Evolutionary conservation across 2,329 filamentous ascomycete species (phyloP), one percentile per base, ranked within the genome.

Genomic region (Lithohypha guttulata): DNA sequence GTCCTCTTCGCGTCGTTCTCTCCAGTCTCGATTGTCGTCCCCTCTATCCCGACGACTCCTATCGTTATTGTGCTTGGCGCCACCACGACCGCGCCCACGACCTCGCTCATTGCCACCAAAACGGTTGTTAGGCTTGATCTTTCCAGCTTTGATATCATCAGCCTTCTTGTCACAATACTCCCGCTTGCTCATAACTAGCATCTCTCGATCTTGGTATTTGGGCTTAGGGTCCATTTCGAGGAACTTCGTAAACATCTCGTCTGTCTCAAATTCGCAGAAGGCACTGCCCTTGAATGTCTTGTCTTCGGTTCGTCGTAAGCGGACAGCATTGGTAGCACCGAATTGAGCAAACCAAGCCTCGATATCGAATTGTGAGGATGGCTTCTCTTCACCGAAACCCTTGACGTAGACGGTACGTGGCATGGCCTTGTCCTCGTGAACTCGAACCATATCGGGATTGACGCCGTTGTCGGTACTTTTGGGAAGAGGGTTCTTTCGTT

Each of bases 201-300:
- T 70, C 22, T 84, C 78, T 50, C 83, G 70, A 36, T 73, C 86
- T 60, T 93, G 79, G 77, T 79, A 98, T 59, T 79, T 75, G 43
- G 91, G 91, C 60, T 81, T 79, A 14, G 84, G 79, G 39, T 93
- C 81, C 27, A 85, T 66, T 10, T 68, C 76, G 45, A 95, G 66
- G 64, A 98, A 98, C 43, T 77, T 77, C 59, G 86, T 72, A 53
- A 84, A 79, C 15, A 76, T 72, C 51, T 93, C 84, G 55, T 86
- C 80, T 34, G 75, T 75, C 46, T 75, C 71, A 60, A 96, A 98
- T 62, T 95, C 89, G 49, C 94, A 84, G 57, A 95, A 96, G 42
- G 94, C 84, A 51, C 85, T 94, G 51, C 89, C 86, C 73, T 98
- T 98, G 78, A 96, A 98, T 37, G 72, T 65, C 54, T 77, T 78